Evolutionary conservation across 2,329 filamentous ascomycete genomes (phyloP).

Genomic region (Peltaster fructicola): DNA sequence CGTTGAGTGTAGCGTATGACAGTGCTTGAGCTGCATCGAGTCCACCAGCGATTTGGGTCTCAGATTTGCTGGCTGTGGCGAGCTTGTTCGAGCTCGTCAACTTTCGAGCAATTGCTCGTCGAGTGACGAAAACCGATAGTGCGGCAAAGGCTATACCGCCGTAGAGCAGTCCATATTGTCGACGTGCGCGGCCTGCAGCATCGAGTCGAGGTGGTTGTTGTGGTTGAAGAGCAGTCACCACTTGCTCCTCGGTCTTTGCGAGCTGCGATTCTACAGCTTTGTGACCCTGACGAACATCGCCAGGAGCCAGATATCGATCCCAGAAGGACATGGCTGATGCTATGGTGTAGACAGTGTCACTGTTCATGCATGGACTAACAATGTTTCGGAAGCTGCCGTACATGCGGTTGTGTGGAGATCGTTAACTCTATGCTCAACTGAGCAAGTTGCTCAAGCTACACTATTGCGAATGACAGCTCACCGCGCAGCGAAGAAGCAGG

Average conservation of each 20-base stretch:
- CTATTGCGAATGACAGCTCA: too few species aligned
- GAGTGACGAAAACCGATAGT: constrained; percentile 48
- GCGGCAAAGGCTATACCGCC: constrained; percentile 60
- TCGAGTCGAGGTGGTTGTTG: constrained; percentile 9
- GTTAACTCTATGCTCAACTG: too few species aligned
- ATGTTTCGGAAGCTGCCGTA: too few species aligned
- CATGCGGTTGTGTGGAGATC: too few species aligned
- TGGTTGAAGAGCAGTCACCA: constrained; percentile 4
- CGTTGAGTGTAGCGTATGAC: constrained; percentile 73
- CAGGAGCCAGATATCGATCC: constrained; percentile 17
- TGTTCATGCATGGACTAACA: too few species aligned
- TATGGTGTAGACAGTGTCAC: too few species aligned
- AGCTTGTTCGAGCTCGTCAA: constrained; percentile 51
- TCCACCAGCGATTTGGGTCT: constrained; percentile 36
- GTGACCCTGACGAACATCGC: too few species aligned
- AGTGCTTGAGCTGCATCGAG: constrained; percentile 69
- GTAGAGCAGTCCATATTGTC: constrained; percentile 39
- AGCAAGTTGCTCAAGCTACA: too few species aligned
- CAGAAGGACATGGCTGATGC: constrained; percentile 16
- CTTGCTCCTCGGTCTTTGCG: too few species aligned
- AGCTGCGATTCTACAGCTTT: too few species aligned
- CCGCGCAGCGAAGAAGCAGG: too few species aligned
- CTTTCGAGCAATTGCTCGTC: constrained; percentile 47
- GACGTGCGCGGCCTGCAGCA: constrained; percentile 12
- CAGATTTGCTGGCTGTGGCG: constrained; percentile 23